A percentile compares a stretch with the other conserved stretches of the same genome.
These are phyloP conservation scores for Clohesyomyces aquaticus DNA, from an alignment of 495 filamentous ascomycete genomes.

Conservation along the genomic window DNA sequence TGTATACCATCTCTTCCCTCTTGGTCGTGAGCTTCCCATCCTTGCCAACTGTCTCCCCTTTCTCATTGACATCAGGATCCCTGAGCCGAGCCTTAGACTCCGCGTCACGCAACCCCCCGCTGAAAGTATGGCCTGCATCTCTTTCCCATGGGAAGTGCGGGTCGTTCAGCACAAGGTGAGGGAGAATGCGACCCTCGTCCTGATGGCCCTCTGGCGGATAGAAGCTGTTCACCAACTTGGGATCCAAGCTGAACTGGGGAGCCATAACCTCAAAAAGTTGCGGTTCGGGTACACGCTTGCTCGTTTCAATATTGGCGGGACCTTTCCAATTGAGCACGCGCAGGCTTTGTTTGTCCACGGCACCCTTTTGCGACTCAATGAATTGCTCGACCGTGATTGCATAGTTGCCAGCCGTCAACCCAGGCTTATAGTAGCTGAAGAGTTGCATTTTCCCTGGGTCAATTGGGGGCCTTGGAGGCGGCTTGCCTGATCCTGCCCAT, in stretches of 20 bases:
- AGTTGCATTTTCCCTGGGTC: background rate
- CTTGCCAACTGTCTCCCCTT: background rate
- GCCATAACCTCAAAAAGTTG: constrained; percentile 4
- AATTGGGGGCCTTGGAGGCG: too few relatives aligned
- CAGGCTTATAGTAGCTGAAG: constrained; percentile 5
- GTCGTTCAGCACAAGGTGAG: constrained; percentile 58
- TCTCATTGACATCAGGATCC: background rate
- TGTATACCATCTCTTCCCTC: background rate
- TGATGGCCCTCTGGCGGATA: constrained; percentile 53
- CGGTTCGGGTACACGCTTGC: background rate
- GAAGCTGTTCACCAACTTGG: constrained; percentile 41
- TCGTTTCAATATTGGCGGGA: too few relatives aligned
- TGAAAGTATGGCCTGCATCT: background rate
- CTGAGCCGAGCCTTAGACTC: too few relatives aligned
- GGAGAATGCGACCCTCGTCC: constrained; percentile 47
- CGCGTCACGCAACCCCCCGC: background rate
- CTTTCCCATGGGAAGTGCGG: constrained; percentile 56
- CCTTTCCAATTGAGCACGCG: background rate
- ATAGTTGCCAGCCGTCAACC: background rate
- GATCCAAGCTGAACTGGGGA: constrained; percentile 1
- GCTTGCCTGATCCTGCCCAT: too few relatives aligned
- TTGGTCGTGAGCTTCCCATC: background rate
- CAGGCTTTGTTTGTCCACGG: background rate
- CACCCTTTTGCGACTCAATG: constrained; percentile 11
- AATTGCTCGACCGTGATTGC: background rate